phyloP scores from a whole-genome alignment of 352 stramenopile species.

The Phytophthora citrophthora region DNA sequence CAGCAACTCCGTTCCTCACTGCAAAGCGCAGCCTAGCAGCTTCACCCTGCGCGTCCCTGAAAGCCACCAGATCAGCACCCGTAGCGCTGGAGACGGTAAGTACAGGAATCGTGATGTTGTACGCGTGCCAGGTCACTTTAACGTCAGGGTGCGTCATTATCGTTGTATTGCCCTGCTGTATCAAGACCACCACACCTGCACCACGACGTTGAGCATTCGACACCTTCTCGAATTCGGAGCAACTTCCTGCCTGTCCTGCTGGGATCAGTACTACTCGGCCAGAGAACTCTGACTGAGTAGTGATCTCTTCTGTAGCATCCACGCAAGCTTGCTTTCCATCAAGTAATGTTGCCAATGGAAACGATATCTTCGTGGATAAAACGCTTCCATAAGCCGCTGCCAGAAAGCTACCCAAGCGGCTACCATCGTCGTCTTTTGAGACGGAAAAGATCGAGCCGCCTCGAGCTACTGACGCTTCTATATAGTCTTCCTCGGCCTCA shows the following conservation, averaged over 20 bases:
- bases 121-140: constrained; percentile 57
- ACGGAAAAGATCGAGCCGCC: constrained; percentile 45
- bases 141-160: constrained; percentile 46
- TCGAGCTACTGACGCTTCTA: constrained; percentile 31
- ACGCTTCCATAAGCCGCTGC: constrained; percentile 57
- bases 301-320: constrained; percentile 17
- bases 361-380: constrained; percentile 30
- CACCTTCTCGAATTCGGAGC: constrained; percentile 51
- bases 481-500: constrained; percentile 44
- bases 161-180: constrained; percentile 27
- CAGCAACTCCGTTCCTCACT: constrained; percentile 48
- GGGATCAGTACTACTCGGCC: constrained; percentile 47
- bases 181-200: constrained; percentile 44
- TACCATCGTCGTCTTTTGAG: constrained; percentile 7
- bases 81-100: constrained; percentile 47
- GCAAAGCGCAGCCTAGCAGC: constrained; percentile 36
- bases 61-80: constrained; percentile 23
- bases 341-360: constrained; percentile 29
- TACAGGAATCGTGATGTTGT: constrained; percentile 75
- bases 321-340: constrained; percentile 37
- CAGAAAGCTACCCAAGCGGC: constrained; percentile 56
- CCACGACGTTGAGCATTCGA: constrained; percentile 52
- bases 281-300: constrained; percentile 16
- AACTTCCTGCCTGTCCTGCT: constrained; percentile 19
- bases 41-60: constrained; percentile 17